Percentiles rank a stretch among this genome's conserved stretches.
Conservation (phyloP, 495 filamentous ascomycete genomes). For the Darksidea phi region DNA sequence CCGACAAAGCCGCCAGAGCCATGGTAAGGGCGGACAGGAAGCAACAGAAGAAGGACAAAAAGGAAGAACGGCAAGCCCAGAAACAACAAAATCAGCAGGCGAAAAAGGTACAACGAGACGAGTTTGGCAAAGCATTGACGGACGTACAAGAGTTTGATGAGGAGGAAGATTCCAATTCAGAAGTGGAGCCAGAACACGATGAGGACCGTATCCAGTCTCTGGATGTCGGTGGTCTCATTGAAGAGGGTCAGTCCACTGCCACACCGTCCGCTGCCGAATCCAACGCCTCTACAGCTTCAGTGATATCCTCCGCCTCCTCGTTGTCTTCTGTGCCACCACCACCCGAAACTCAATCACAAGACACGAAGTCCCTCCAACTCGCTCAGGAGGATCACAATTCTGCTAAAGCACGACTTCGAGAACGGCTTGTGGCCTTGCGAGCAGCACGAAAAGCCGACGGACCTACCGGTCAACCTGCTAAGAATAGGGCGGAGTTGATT, state of each 20-base stretch:
- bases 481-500: slow-evolving; percentile 82
- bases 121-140: slow-evolving; percentile 16
- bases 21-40: slow-evolving; percentile 44
- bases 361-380: slow-evolving; percentile 44
- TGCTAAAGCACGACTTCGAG: slow-evolving; percentile 71
- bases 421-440: slow-evolving; percentile 77
- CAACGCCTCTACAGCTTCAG: slow-evolving; percentile 40
- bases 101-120: slow-evolving; percentile 40
- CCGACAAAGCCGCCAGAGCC: slow-evolving; percentile 32
- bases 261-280: slow-evolving; percentile 34
- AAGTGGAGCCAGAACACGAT: slow-evolving; percentile 1
- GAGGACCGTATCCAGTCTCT: slow-evolving; percentile 31
- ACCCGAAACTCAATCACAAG: slow-evolving; percentile 50
- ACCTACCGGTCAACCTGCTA: slow-evolving; percentile 71
- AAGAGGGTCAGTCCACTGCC: slow-evolving; percentile 23
- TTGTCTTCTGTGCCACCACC: slow-evolving; percentile 21
- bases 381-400: slow-evolving; percentile 56
- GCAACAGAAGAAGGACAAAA: slow-evolving; percentile 44
- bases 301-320: slow-evolving; percentile 32
- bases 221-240: slow-evolving; percentile 41
- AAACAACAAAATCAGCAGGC: slow-evolving; percentile 47
- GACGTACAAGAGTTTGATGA: slow-evolving; percentile 12
- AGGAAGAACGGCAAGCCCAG: slow-evolving; percentile 50
- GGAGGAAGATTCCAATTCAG: slow-evolving; percentile 5
- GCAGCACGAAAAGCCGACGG: slow-evolving; percentile 80